Percentiles rank a stretch among this genome's conserved stretches.
Conservation (phyloP, 257 asterid species). For the Anisodus acutangulus region DNA sequence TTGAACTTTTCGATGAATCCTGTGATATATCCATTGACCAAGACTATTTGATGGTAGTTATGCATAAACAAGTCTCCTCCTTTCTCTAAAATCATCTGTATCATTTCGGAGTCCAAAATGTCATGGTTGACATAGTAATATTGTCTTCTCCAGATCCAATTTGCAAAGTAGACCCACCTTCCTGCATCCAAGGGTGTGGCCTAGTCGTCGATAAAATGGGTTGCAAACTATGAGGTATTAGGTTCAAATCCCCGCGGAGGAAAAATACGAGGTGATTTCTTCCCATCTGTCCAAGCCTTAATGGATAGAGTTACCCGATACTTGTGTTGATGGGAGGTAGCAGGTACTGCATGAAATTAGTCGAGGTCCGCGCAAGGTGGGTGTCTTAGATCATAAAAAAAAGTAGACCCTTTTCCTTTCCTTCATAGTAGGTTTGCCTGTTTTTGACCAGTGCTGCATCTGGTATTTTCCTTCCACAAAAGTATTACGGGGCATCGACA, state of each 20-base stretch:
- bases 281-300: too few species aligned
- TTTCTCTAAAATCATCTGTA: neutral
- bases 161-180: neutral
- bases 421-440: neutral
- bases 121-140: neutral
- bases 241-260: too few species aligned
- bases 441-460: neutral
- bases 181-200: too few species aligned
- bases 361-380: too few species aligned
- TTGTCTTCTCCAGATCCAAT: neutral
- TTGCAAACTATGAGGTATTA: too few species aligned
- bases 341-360: too few species aligned
- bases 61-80: neutral
- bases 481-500: neutral
- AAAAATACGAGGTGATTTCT: too few species aligned
- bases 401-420: neutral
- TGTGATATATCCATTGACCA: neutral
- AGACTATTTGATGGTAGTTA: neutral
- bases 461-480: neutral
- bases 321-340: too few species aligned
- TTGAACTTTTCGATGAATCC: neutral
- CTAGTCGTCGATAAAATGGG: too few species aligned
- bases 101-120: neutral
- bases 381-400: neutral
- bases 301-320: too few species aligned